phyloP scores from a whole-genome alignment of 2,329 filamentous ascomycete genomes.

The Aspergillus fumigatus region DNA sequence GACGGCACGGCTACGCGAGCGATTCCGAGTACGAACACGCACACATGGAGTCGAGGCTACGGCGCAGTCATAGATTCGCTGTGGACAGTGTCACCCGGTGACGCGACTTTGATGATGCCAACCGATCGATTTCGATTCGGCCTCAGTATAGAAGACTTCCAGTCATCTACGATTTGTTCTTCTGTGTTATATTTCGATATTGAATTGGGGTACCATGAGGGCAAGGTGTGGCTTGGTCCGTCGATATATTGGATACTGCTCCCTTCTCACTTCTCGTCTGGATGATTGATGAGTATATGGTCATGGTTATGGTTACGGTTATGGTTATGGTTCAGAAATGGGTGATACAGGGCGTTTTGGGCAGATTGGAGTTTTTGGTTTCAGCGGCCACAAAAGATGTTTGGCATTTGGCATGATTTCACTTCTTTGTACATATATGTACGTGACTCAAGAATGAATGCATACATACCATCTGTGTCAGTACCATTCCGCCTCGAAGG shows the following conservation, averaged over 20 bases:
- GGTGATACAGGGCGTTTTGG: background rate
- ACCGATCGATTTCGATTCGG: background rate
- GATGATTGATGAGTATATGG: background rate
- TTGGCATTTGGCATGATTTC: background rate
- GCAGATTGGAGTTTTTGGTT: background rate
- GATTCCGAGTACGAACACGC: conserved; percentile 31
- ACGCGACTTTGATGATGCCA: background rate
- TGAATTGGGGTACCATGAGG: background rate
- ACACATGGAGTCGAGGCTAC: conserved; percentile 21
- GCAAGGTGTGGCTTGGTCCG: background rate
- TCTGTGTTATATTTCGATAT: background rate
- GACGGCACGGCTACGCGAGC: conserved; percentile 30
- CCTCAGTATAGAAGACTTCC: background rate
- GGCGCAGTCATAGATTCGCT: background rate
- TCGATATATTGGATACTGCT: background rate
- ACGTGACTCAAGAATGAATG: background rate
- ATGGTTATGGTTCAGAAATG: background rate
- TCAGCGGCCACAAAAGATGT: background rate
- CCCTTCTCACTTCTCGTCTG: background rate
- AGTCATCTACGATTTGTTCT: background rate
- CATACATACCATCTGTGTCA: background rate
- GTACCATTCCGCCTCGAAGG: background rate
- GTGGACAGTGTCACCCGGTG: background rate
- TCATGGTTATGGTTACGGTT: background rate
- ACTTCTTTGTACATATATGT: background rate